Conservation (phyloP, 495 filamentous ascomycete genomes). For the Entonaema liquescens region DNA sequence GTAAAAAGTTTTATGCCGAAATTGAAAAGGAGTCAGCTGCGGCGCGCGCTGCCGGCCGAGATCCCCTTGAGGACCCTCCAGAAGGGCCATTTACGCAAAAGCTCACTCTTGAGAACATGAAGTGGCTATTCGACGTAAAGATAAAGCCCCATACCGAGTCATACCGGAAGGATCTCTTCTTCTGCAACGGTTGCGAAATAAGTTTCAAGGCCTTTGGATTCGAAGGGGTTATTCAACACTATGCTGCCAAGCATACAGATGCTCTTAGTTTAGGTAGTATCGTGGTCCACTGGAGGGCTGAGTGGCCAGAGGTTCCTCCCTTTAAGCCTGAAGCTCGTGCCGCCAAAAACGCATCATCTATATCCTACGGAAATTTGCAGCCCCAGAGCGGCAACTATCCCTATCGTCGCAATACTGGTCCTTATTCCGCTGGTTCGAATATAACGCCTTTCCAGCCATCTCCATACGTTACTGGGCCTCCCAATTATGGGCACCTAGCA, state of each 20-base stretch:
- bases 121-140: slow-evolving; percentile 80
- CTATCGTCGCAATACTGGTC: neutral
- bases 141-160: slow-evolving; percentile 70
- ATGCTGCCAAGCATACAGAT: slow-evolving; percentile 78
- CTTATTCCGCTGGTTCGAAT: slow-evolving; percentile 17
- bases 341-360: neutral
- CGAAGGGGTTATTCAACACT: slow-evolving; percentile 81
- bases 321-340: slow-evolving; percentile 45
- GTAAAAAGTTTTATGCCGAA: slow-evolving; percentile 68
- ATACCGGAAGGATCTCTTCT: slow-evolving; percentile 73
- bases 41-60: slow-evolving; percentile 53
- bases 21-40: slow-evolving; percentile 59
- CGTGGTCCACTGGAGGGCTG: slow-evolving; percentile 77
- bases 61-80: slow-evolving; percentile 54
- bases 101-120: slow-evolving; percentile 83
- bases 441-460: slow-evolving; percentile 6
- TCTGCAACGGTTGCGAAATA: slow-evolving; percentile 72
- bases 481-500: slow-evolving; percentile 10
- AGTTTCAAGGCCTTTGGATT: slow-evolving; percentile 73
- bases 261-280: slow-evolving; percentile 71
- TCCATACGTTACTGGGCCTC: slow-evolving; percentile 6
- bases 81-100: slow-evolving; percentile 64
- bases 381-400: neutral
- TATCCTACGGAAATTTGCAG: slow-evolving; percentile 8
- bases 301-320: slow-evolving; percentile 79